These are phyloP conservation scores for Westerdykella sp. DNA, from an alignment of 2,329 filamentous ascomycete genomes.

Conservation along the genomic window DNA sequence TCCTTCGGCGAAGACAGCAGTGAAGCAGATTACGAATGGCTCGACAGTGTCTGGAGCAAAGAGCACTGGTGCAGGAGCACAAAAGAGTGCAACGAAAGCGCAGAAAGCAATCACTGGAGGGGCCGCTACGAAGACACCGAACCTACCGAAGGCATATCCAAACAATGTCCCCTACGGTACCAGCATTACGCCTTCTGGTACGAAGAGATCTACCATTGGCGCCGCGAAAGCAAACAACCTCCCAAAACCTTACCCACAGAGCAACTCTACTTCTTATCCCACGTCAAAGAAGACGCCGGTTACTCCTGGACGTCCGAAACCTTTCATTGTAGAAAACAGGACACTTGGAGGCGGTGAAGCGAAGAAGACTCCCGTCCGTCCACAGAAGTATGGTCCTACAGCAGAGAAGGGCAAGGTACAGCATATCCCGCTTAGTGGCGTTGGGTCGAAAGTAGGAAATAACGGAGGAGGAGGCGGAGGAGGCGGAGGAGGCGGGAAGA, in stretches of 20 bases:
- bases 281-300: slow-evolving; percentile 25
- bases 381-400: slow-evolving; percentile 21
- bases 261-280: slow-evolving; percentile 5
- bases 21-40: slow-evolving; percentile 17
- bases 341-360: slow-evolving; percentile 18
- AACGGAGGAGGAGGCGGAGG: background rate
- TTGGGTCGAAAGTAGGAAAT: background rate
- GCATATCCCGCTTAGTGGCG: background rate
- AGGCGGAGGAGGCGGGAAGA: background rate
- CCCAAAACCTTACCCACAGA: slow-evolving; percentile 12
- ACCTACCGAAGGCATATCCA: slow-evolving; percentile 9
- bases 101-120: background rate
- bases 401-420: slow-evolving; percentile 22
- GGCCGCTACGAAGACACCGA: background rate
- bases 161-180: slow-evolving; percentile 3
- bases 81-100: background rate
- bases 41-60: slow-evolving; percentile 2
- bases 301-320: slow-evolving; percentile 17
- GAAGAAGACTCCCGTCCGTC: slow-evolving; percentile 17
- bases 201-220: slow-evolving; percentile 1
- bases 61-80: slow-evolving; percentile 2
- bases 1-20: slow-evolving; percentile 7
- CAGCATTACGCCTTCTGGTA: background rate
- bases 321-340: slow-evolving; percentile 14
- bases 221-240: slow-evolving; percentile 1